Percentiles rank a stretch among this genome's conserved stretches.
These are phyloP conservation scores for Stephanodiscus minutulus DNA, from an alignment of 108 stramenopile species.

Conservation along the genomic window DNA sequence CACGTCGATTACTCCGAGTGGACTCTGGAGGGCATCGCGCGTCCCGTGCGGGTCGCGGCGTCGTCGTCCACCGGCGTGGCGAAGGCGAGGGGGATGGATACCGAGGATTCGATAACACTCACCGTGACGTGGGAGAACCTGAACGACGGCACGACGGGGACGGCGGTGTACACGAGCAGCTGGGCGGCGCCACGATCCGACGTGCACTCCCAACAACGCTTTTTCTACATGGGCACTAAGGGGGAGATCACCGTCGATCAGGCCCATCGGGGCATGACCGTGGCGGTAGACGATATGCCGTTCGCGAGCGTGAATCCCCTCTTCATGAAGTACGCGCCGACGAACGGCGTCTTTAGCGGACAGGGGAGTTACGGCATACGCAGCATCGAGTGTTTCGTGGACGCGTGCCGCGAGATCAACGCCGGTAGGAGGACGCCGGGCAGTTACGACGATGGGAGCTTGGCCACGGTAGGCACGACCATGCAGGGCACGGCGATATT, in stretches of 20 bases:
- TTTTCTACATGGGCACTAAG: slow-evolving; percentile 96
- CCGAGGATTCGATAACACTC: slow-evolving; percentile 99
- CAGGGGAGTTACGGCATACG: slow-evolving; percentile 96
- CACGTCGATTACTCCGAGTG: slow-evolving; percentile 99
- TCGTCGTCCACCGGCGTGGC: slow-evolving; percentile 95
- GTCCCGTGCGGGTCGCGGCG: slow-evolving; percentile 93
- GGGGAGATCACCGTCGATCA: slow-evolving; percentile 99
- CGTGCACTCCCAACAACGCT: slow-evolving; percentile 99
- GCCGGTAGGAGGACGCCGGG: slow-evolving; percentile 60
- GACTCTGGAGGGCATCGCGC: slow-evolving; percentile 87
- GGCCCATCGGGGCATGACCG: slow-evolving; percentile 98
- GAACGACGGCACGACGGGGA: slow-evolving; percentile 74
- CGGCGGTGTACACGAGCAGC: slow-evolving; percentile 95
- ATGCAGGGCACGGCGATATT: slow-evolving; percentile 97
- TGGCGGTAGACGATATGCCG: slow-evolving; percentile 82
- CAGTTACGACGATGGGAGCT: slow-evolving; percentile 87
- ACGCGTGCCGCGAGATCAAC: slow-evolving; percentile 62
- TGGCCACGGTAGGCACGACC: slow-evolving; percentile 94
- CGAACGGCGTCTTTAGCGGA: slow-evolving; percentile 93
- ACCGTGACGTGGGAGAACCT: slow-evolving; percentile 96
- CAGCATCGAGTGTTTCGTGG: slow-evolving; percentile 90
- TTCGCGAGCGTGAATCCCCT: slow-evolving; percentile 96
- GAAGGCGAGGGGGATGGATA: slow-evolving; percentile 73
- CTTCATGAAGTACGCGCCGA: slow-evolving; percentile 99
- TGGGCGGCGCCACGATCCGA: slow-evolving; percentile 98